Evolutionary conservation across 1,284 basidiomycete species (phyloP).

Genomic region (Wallemia mellicola): DNA sequence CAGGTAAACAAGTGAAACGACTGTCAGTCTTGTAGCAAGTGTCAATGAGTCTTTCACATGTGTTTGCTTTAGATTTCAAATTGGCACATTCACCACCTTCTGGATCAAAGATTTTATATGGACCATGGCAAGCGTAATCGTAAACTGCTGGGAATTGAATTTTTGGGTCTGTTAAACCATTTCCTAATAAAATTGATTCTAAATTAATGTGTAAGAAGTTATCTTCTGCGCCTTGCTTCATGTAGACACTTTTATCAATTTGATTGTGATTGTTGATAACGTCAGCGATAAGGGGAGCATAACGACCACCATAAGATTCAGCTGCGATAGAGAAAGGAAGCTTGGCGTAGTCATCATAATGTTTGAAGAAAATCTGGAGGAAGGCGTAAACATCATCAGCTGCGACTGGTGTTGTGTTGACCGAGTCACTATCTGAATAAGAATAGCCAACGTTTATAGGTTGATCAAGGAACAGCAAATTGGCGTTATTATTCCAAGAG

Average conservation of each 20-base stretch:
- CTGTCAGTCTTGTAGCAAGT: conserved; percentile 16
- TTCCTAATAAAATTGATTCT: conserved; percentile 45
- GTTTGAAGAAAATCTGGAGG: conserved; percentile 15
- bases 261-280: conserved; percentile 46
- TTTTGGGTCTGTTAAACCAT: conserved; percentile 48
- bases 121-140: conserved; percentile 46
- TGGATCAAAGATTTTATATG: conserved; percentile 38
- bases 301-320: conserved; percentile 37
- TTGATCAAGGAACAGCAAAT: conserved; percentile 11
- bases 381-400: conserved; percentile 37
- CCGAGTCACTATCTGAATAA: conserved; percentile 34
- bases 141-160: conserved; percentile 41
- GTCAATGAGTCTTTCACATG: conserved; percentile 35
- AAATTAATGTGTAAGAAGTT: conserved; percentile 34
- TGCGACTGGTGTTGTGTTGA: conserved; percentile 34
- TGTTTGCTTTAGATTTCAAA: conserved; percentile 31
- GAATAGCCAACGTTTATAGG: conserved; percentile 24
- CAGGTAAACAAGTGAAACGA: conserved; percentile 25
- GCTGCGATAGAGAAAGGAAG: conserved; percentile 17
- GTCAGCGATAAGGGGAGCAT: conserved; percentile 44
- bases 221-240: conserved; percentile 4
- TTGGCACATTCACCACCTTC: conserved; percentile 33
- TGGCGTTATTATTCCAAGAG: conserved; percentile 16
- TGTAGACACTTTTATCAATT: conserved; percentile 6
- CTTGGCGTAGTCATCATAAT: conserved; percentile 12